Evolutionary conservation across 495 filamentous ascomycete species (phyloP), one percentile per base, ranked within the genome.

Genomic region (Aspergillus hancockii): DNA sequence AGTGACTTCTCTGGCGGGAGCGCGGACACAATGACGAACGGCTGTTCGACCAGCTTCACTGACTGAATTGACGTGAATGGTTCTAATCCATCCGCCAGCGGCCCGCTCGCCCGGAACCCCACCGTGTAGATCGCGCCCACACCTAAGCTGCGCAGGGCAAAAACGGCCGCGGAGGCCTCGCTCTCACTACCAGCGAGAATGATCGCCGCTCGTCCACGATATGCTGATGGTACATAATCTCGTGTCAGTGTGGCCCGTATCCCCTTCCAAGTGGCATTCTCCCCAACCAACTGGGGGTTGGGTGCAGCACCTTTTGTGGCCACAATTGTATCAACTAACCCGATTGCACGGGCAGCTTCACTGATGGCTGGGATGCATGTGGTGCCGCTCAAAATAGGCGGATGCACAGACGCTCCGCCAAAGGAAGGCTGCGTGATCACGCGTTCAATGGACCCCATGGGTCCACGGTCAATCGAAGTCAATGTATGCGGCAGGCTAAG

Each of bases 251-350:
- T 92, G 31, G 87, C 88, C 31, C 90, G 79, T 51, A 94, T 92
- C 9, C 89, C 90, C 64, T 90, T 91, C 90, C 90, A 93, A 4
- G 84, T 86, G 28, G 89, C 85, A 54, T 93, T 94, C 62, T 93
- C 88, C 49, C 90, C 87, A 18, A 92, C 70, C 32, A 92, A 80
- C 8, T 76, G 22, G 18, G 72, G 73, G 57, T n/a, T 71, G 55
- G 19, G 62, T 67, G 12, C 31, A 47, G 4, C 58, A 47, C 5
- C 14, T 21, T 43, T 43, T 21, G 76, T 63, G 41, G 80, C 81
- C 34, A 90, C 80, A 53, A 94, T 89, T 8, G 90, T 93, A 71
- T 94, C 90, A 43, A 93, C 80, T 62, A 90, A 82, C 9, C 90
- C 90, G 58, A 91, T 92, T 23, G 86, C 85, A 18, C 82, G 81